Percentiles rank a stretch among this genome's conserved stretches.
phyloP scores from a whole-genome alignment of 805 yeast species.

The Pichia exigua region DNA sequence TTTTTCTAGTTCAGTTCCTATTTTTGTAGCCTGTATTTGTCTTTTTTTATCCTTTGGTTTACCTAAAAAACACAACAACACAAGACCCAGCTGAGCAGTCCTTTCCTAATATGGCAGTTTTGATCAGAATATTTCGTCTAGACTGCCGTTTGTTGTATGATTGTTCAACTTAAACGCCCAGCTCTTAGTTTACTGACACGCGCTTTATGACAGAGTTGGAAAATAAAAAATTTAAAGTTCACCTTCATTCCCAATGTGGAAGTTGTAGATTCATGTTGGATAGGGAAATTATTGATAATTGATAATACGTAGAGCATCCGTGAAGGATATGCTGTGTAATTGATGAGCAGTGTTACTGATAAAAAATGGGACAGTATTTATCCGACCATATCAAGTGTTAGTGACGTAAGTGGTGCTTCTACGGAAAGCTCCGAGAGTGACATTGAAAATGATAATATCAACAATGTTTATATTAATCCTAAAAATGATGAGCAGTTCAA shows the following conservation, averaged over 20 bases:
- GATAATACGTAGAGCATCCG: too few relatives aligned
- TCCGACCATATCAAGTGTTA: neutral
- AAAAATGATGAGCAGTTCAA: neutral
- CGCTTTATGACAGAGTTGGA: slow-evolving; percentile 1
- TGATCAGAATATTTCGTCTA: neutral
- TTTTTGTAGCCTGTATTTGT: neutral
- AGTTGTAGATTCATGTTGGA: neutral
- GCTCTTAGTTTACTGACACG: neutral
- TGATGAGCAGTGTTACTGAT: neutral
- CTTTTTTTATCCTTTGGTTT: neutral
- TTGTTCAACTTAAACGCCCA: neutral
- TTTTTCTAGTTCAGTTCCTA: neutral
- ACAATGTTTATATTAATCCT: neutral
- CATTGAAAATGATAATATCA: neutral
- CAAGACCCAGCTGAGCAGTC: neutral
- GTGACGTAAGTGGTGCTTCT: neutral
- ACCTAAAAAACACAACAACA: neutral
- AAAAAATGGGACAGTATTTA: neutral
- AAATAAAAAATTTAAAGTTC: neutral
- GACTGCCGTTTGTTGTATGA: neutral
- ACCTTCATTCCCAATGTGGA: neutral
- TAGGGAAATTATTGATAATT: neutral
- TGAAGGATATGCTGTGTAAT: neutral
- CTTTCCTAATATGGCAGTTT: neutral
- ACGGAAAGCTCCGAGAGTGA: neutral